A percentile compares a stretch with the other conserved stretches of the same genome.
phyloP scores from a whole-genome alignment of 2,329 filamentous ascomycete genomes.

The Dryadomyces quercus-mongolicae region DNA sequence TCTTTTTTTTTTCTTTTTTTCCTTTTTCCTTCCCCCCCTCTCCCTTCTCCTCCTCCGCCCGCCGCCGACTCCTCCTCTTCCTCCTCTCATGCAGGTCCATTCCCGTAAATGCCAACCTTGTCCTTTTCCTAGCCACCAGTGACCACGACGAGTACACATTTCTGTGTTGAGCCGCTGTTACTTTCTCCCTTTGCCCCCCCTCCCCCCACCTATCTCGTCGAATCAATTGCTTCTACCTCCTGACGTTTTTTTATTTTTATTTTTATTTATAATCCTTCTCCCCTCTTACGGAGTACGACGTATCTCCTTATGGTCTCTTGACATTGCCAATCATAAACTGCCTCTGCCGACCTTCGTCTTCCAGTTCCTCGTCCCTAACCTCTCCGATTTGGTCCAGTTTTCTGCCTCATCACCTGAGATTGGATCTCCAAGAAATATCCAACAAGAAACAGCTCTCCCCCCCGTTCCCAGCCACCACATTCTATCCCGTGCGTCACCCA shows the following conservation, averaged over 20 bases:
- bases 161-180: background rate
- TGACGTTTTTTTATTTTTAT: background rate
- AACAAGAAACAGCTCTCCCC: background rate
- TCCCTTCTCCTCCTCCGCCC: background rate
- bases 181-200: background rate
- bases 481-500: background rate
- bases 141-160: background rate
- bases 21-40: background rate
- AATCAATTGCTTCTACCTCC: background rate
- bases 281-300: background rate
- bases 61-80: background rate
- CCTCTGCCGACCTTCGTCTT: background rate
- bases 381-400: background rate
- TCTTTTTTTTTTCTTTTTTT: background rate
- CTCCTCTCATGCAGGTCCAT: no score
- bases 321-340: background rate
- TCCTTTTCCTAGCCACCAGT: background rate
- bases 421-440: background rate
- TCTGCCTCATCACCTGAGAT: background rate
- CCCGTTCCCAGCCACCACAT: background rate
- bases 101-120: no score
- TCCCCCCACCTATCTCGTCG: background rate
- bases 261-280: background rate
- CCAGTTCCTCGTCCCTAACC: background rate
- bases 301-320: background rate